Base-by-base conservation (phyloP, 208 protist genomes). In the Leishmania turanica region DNA sequence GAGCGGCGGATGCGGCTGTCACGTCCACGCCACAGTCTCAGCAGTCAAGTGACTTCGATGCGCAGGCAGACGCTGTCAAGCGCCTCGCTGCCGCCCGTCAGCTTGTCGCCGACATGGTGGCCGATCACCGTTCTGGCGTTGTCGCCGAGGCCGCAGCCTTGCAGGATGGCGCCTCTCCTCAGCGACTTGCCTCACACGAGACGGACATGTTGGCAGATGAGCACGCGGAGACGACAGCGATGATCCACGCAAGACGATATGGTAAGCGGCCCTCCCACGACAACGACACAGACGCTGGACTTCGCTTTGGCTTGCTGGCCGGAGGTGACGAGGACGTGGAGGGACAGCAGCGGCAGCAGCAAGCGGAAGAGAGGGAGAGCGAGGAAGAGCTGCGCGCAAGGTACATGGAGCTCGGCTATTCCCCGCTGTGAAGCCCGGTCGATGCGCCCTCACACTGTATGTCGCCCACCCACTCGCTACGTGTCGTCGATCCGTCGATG, bases 351-450 rank as follows among this genome's bases (percentile, higher is more conserved):
- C 42, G 42, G 54, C 45, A 51, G n/a, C 42, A 53, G 21, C 58
- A 62, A 31, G 75, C n/a, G 37, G 82, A 86, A 34, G 73, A 54
- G 34, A 45, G 69, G 5, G 45, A 66, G 66, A 68, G 82, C 65
- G 78, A 79, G 13, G 78, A 79, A 40, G 64, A 70, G 34, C 31
- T 81, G 70, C 74, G 75, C 3, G 78, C 77, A 4, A 81, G 83
- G 40, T 90, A 90, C 45, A n/a, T 56, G 31, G 72, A 53, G 13
- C 60, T 75, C 42, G 87, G 87, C 34, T 90, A 90, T 81, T 72
- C 73, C 21, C 78, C 80, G 1, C 54, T 90, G 1, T 90, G 45
- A 47, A 53, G 68, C 45, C 1, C 54, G n/a, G 5, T 34, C 21
- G 68, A 7, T 42, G 68, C 8, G 24, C 11, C 15, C 42, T 72